These are phyloP conservation scores for Leccinum subspadiceum DNA, from an alignment of 1,284 basidiomycete species.

Conservation along the genomic window DNA sequence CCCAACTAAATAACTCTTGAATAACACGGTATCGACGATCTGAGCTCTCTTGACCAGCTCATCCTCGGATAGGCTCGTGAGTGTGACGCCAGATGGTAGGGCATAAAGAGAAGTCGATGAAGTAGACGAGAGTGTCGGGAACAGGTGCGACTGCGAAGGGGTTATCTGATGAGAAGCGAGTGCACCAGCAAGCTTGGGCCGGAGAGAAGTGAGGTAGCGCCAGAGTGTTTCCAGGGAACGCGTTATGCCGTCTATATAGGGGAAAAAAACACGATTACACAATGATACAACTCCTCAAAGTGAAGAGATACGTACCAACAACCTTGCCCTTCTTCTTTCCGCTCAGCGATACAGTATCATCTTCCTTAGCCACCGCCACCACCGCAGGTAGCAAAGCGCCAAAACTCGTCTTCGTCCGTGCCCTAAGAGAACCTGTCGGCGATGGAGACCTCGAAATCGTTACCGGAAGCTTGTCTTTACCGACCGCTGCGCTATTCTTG, in stretches of 20 bases:
- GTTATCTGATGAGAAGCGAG: constrained; percentile 70
- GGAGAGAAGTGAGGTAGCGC: constrained; percentile 78
- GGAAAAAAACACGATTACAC: constrained; percentile 1
- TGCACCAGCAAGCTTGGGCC: constrained; percentile 80
- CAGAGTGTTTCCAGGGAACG: constrained; percentile 70
- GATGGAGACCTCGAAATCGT: constrained; percentile 38
- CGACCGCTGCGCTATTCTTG: constrained; percentile 16
- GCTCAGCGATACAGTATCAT: constrained; percentile 55
- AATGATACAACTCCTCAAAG: not conserved
- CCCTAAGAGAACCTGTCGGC: constrained; percentile 48
- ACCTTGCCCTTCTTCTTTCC: constrained; percentile 39
- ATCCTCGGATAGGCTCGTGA: constrained; percentile 70
- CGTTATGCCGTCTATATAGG: constrained; percentile 50
- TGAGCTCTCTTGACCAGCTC: constrained; percentile 87
- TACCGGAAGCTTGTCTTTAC: constrained; percentile 21
- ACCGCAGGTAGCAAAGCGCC: constrained; percentile 47
- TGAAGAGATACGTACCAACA: constrained; percentile 25
- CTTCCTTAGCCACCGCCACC: constrained; percentile 45
- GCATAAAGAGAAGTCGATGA: constrained; percentile 73
- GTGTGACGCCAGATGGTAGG: constrained; percentile 65
- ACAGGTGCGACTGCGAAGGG: constrained; percentile 62
- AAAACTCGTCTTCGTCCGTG: constrained; percentile 50
- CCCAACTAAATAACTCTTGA: constrained; percentile 89
- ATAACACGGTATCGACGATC: constrained; percentile 92
- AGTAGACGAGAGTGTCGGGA: constrained; percentile 63